Evolutionary conservation across 495 filamentous ascomycete genomes (phyloP), one percentile per base, ranked within the genome.

Genomic region (Pseudoneurospora amorphoporcata): DNA sequence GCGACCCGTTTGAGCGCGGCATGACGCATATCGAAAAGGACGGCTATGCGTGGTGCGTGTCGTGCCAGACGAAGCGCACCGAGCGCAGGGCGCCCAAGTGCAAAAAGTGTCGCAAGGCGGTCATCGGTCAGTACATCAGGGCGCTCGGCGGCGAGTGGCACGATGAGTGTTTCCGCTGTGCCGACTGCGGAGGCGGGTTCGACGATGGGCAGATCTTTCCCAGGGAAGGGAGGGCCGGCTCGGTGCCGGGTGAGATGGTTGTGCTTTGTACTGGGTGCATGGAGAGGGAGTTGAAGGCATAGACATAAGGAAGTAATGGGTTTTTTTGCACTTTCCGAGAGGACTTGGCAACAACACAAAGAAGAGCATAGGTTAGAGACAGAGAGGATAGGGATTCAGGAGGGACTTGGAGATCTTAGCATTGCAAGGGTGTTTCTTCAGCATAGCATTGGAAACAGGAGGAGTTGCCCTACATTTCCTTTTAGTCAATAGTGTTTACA

Each of bases 11-110:
- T 80, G 91, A 91, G 78, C 84, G 86, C 17, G 84, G 87, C 45
- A 94, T 89, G 70, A 94, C 94, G 68, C 95, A 97, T 79, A 95
- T 99, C 32, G 96, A 99, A 81, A 97, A 96, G 80, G 95, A 98
- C 75, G 95, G 95, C n/a, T 98, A 96, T 83, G 95, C 95, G 40
- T 99, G 96, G 96, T 99, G 95, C 81, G 88, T 98, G 17, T 85
- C 85, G 41, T 99, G 95, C 80, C 94, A 98, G 83, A 94, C 93
- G 41, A 94, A 94, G 73, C 88, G 96, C 35, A 97, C 92, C 32
- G 87, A 87, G 79, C 77, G 86, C 7, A 79, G 86, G 35, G 90
- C 90, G 17, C 89, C 93, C 32, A 94, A 95, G 81, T 99, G 95
- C 80, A 86, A 87, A 69, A 94, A 91, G 77, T 99, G 95, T 81